Percentiles rank a stretch among this genome's conserved stretches.
These are phyloP conservation scores for Kuraishia ogatae DNA, from an alignment of 805 yeast genomes.

Conservation along the genomic window DNA sequence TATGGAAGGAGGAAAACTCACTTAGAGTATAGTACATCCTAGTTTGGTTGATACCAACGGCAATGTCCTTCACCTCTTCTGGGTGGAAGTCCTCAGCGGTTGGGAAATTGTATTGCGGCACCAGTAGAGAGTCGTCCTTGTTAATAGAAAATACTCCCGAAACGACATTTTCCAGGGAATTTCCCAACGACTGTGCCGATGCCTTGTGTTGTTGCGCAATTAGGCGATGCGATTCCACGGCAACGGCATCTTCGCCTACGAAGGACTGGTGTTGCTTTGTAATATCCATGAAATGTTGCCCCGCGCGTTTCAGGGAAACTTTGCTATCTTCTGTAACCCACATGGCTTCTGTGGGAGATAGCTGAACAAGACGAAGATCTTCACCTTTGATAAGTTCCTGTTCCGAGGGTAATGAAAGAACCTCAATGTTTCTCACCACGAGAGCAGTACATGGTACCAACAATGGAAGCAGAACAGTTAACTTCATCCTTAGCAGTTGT, in stretches of 20 bases:
- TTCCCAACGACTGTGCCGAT: not conserved
- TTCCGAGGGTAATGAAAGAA: too few relatives aligned
- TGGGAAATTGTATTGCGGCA: constrained; percentile 46
- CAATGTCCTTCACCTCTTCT: constrained; percentile 30
- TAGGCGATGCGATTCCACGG: not conserved
- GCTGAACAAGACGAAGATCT: not conserved
- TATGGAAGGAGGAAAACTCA: constrained; percentile 58
- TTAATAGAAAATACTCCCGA: not conserved
- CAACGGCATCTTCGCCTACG: constrained; percentile 1
- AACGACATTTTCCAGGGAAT: not conserved
- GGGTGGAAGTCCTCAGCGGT: constrained; percentile 20
- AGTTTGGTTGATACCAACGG: constrained; percentile 34
- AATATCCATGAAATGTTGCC: constrained; percentile 55
- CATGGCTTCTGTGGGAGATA: not conserved
- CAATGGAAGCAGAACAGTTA: too few relatives aligned
- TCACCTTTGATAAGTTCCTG: not conserved
- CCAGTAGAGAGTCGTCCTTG: constrained; percentile 7
- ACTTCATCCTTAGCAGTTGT: too few relatives aligned
- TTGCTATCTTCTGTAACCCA: constrained; percentile 27
- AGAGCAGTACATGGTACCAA: too few relatives aligned
- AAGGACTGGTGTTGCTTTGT: constrained; percentile 29
- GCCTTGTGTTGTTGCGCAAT: not conserved
- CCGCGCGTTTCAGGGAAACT: constrained; percentile 27
- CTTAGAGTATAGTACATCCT: constrained; percentile 46
- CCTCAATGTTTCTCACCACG: not conserved